Conservation (phyloP, 2,329 filamentous ascomycete species). For the Paecilomyces sp. region DNA sequence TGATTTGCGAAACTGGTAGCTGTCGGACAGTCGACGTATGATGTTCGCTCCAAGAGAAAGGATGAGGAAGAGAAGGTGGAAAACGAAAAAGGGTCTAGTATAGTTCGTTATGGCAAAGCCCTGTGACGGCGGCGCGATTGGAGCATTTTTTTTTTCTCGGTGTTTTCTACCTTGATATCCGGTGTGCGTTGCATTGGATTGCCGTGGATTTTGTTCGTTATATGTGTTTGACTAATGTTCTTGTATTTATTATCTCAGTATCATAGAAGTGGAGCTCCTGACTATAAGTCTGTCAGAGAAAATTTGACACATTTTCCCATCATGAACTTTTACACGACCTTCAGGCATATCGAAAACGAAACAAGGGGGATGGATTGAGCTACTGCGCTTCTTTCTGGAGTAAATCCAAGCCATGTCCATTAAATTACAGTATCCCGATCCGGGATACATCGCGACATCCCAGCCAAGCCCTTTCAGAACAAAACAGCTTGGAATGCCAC, state of each 20-base stretch:
- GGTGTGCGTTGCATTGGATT: background rate
- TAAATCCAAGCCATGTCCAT: background rate
- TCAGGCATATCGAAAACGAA: too few species aligned
- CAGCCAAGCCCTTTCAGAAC: background rate
- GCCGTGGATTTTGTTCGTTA: background rate
- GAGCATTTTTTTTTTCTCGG: background rate
- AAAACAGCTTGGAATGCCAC: background rate
- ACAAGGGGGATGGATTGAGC: too few species aligned
- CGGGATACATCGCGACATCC: background rate
- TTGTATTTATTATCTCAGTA: background rate
- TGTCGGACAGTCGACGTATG: slow-evolving; percentile 30
- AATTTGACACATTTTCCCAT: too few species aligned
- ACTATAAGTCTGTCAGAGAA: too few species aligned
- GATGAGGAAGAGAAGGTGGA: background rate
- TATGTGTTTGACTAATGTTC: background rate
- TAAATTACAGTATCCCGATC: background rate
- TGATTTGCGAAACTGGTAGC: slow-evolving; percentile 30
- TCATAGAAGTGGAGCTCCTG: background rate
- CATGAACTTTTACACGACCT: too few species aligned
- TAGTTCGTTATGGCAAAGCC: background rate
- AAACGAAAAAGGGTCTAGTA: background rate
- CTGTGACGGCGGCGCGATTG: background rate
- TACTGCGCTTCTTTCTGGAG: too few species aligned
- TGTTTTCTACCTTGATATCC: background rate
- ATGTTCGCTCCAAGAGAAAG: background rate